Percentiles rank a stretch among this genome's conserved stretches.
Conservation (phyloP, 768 basidiomycete species). For the Boletus vermiculosoides region DNA sequence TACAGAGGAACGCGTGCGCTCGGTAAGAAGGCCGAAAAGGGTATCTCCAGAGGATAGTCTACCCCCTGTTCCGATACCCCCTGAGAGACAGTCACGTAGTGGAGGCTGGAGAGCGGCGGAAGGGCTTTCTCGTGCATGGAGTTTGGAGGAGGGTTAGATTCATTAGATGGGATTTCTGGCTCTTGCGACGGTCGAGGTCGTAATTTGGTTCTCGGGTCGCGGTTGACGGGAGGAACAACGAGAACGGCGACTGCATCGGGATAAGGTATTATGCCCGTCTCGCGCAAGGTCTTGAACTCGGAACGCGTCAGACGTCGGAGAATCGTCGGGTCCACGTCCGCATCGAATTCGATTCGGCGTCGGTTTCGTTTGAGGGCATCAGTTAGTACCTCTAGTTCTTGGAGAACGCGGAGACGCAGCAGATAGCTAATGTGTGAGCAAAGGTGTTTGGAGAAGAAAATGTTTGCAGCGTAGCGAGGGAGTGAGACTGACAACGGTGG, state of each 20-base stretch:
- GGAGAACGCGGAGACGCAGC: conserved; percentile 69
- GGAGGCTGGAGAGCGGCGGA: conserved; percentile 30
- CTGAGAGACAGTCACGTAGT: neutral
- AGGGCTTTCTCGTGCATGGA: conserved; percentile 16
- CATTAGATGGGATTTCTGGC: conserved; percentile 29
- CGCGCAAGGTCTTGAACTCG: conserved; percentile 53
- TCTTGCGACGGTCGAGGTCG: conserved; percentile 42
- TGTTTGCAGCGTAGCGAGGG: conserved; percentile 30
- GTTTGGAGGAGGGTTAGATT: neutral
- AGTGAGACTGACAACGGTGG: conserved; percentile 10
- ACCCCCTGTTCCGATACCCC: neutral
- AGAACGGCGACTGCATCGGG: conserved; percentile 63
- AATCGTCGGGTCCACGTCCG: conserved; percentile 35
- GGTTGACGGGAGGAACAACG: conserved; percentile 65
- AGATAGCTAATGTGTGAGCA: conserved; percentile 59
- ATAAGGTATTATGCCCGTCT: conserved; percentile 47
- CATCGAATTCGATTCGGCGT: neutral
- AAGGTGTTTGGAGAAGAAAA: conserved; percentile 43
- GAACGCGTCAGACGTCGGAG: conserved; percentile 63
- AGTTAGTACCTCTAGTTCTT: conserved; percentile 66
- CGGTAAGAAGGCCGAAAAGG: conserved; percentile 29
- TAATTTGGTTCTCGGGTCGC: conserved; percentile 44
- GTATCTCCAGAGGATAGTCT: conserved; percentile 4
- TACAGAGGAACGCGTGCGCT: conserved; percentile 56
- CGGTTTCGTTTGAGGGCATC: conserved; percentile 20